These are phyloP conservation scores for Scedosporium aurantiacum DNA, from an alignment of 2,329 filamentous ascomycete species.

Conservation along the genomic window DNA sequence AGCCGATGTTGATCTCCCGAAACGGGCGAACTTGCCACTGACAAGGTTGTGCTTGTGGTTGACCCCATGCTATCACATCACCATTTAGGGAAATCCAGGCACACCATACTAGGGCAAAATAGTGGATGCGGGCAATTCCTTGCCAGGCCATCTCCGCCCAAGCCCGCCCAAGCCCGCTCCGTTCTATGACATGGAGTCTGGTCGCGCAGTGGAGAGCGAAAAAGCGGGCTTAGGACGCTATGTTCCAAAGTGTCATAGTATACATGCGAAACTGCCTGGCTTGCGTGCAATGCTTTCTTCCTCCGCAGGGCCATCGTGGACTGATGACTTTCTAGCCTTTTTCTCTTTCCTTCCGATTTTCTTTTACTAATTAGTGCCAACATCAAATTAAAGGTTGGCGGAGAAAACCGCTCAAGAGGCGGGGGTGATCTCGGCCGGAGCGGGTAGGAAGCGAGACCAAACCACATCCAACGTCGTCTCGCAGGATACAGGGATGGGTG, in stretches of 20 bases:
- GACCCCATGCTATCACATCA: background rate
- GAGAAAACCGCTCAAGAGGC: background rate
- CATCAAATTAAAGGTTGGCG: background rate
- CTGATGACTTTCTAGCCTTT: background rate
- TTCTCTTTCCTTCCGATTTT: background rate
- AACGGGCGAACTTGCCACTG: background rate
- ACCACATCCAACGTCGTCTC: background rate
- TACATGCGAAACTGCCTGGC: background rate
- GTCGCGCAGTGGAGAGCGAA: background rate
- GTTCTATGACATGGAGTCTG: background rate
- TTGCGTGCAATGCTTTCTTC: background rate
- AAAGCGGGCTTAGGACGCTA: background rate
- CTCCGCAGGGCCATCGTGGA: background rate
- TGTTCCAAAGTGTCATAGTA: background rate
- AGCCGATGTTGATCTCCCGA: background rate
- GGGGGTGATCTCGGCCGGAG: background rate
- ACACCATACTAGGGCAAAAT: background rate
- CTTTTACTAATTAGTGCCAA: background rate
- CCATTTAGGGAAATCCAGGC: background rate
- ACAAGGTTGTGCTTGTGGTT: background rate
- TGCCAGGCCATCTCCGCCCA: background rate
- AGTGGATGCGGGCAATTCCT: background rate
- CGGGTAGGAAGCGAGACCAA: background rate
- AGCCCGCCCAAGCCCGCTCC: background rate
- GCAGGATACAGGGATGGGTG: background rate